Conservation (phyloP, 2,329 filamentous ascomycete species). For the Claviceps digitariae region DNA sequence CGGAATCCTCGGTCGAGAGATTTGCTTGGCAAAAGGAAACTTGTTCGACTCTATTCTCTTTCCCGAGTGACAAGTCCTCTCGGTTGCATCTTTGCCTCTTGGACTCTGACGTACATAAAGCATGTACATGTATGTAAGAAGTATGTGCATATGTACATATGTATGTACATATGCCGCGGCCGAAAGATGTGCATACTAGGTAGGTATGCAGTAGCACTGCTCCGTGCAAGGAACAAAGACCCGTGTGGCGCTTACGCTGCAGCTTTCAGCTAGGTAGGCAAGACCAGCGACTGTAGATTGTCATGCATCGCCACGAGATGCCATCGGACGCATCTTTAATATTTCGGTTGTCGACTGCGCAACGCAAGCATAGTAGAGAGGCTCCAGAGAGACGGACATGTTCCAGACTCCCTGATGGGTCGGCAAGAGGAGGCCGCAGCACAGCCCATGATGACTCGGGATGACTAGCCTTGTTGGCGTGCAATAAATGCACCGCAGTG, state of each 20-base stretch:
- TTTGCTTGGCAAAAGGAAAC: no score
- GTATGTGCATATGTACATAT: neutral
- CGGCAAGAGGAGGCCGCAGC: no score
- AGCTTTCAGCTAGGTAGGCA: neutral
- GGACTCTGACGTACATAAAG: neutral
- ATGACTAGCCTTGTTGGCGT: no score
- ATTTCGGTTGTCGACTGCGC: neutral
- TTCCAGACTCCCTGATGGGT: no score
- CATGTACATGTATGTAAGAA: neutral
- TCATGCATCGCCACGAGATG: neutral
- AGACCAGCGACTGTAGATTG: neutral
- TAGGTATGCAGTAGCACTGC: neutral
- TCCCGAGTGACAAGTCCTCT: neutral
- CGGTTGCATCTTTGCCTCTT: neutral
- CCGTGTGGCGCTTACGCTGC: neutral
- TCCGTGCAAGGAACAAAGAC: neutral
- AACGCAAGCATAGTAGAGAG: neutral
- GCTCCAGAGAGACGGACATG: no score
- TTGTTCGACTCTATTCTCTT: neutral
- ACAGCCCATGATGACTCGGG: neutral
- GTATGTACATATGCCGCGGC: neutral
- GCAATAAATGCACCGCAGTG: no score
- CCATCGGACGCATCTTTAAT: neutral
- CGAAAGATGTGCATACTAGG: neutral
- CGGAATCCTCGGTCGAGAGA: no score